phyloP scores from a whole-genome alignment of 2,329 filamentous ascomycete genomes.

The Cladosporium colombiae region DNA sequence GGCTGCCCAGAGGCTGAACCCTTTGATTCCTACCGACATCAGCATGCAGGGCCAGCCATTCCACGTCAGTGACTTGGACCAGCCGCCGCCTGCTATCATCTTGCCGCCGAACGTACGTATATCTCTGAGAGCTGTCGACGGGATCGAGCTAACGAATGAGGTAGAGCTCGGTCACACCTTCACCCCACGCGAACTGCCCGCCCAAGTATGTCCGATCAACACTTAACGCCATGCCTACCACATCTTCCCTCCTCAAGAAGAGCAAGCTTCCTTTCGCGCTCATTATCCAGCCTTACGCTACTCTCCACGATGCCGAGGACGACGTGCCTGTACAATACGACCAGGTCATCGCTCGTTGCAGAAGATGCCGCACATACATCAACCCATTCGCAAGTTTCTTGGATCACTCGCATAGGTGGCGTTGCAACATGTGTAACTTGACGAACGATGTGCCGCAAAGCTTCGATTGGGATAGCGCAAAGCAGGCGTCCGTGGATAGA shows the following conservation, averaged over 20 bases:
- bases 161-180: conserved; percentile 82
- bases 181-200: conserved; percentile 85
- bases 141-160: neutral
- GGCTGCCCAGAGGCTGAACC: conserved; percentile 66
- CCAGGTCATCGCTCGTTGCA: conserved; percentile 94
- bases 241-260: conserved; percentile 90
- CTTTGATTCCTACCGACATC: conserved; percentile 88
- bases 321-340: conserved; percentile 89
- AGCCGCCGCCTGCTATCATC: conserved; percentile 86
- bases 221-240: conserved; percentile 89
- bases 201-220: conserved; percentile 95
- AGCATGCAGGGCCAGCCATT: conserved; percentile 77
- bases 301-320: conserved; percentile 91
- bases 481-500: conserved; percentile 87
- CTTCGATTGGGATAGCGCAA: conserved; percentile 94
- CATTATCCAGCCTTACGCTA: conserved; percentile 91
- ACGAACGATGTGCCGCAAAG: conserved; percentile 99
- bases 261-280: conserved; percentile 93
- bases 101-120: conserved; percentile 77
- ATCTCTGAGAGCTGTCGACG: conserved; percentile 45
- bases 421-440: conserved; percentile 99
- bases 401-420: conserved; percentile 95
- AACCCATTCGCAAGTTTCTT: conserved; percentile 96
- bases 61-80: conserved; percentile 87
- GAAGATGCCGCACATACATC: conserved; percentile 94